Conservation (phyloP, 768 basidiomycete species). For the Heimioporus sp. region DNA sequence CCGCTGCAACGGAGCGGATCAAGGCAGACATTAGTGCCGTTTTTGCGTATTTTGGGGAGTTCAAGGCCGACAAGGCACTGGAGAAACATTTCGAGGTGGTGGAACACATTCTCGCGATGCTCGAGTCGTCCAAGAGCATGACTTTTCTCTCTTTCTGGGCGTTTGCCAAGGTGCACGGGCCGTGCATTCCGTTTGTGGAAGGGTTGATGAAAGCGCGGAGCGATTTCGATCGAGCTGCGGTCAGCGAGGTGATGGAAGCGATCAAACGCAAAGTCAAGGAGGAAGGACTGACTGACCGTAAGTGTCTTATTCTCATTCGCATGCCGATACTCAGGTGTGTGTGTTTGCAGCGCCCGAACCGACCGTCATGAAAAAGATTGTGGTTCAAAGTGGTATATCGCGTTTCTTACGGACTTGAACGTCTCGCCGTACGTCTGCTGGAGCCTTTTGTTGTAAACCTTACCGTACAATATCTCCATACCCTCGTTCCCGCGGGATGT, state of each 20-base stretch:
- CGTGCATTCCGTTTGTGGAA: constrained; percentile 90
- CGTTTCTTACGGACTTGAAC: constrained; percentile 58
- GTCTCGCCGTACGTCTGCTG: no score
- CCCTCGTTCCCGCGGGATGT: no score
- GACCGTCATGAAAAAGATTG: constrained; percentile 90
- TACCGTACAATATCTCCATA: no score
- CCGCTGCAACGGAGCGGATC: constrained; percentile 80
- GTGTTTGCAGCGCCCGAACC: constrained; percentile 62
- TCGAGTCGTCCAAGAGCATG: constrained; percentile 86
- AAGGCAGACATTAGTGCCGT: constrained; percentile 75
- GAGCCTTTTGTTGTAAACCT: no score
- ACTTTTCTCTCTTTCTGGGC: constrained; percentile 91
- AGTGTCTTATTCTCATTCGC: constrained; percentile 30
- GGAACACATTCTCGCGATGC: constrained; percentile 75
- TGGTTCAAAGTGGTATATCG: constrained; percentile 71
- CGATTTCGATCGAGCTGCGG: constrained; percentile 86
- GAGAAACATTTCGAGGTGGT: constrained; percentile 83
- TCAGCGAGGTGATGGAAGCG: constrained; percentile 90
- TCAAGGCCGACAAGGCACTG: constrained; percentile 77
- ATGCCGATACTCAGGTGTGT: constrained; percentile 3
- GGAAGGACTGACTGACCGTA: constrained; percentile 79
- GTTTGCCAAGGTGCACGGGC: constrained; percentile 92
- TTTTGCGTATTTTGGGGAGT: constrained; percentile 76
- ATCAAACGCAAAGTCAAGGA: constrained; percentile 92
- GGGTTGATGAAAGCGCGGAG: constrained; percentile 84